These are phyloP conservation scores for Sarocladium brachiariae DNA, from an alignment of 2,329 filamentous ascomycete species.

Conservation along the genomic window DNA sequence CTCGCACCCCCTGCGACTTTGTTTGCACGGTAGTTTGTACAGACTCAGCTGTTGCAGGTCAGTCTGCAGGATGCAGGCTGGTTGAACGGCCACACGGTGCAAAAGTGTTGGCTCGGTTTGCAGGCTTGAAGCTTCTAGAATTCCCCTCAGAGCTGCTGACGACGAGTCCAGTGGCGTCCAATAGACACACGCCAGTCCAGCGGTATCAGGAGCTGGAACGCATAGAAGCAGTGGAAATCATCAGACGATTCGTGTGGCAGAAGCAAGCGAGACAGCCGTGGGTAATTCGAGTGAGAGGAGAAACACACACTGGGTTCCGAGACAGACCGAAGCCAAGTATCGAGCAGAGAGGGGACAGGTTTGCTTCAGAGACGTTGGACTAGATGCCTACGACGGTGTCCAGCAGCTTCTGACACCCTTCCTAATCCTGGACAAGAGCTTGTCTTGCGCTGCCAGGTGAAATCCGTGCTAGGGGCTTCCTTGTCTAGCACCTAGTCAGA, in stretches of 20 bases:
- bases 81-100: not conserved
- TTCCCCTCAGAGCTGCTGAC: not conserved
- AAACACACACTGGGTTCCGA: not conserved
- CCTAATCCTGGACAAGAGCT: not conserved
- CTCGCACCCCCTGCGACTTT: not conserved
- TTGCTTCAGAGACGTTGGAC: too few relatives aligned
- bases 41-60: not conserved
- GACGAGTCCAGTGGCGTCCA: not conserved
- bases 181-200: not conserved
- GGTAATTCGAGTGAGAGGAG: not conserved
- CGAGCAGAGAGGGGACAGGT: not conserved
- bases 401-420: not conserved
- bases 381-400: too few relatives aligned
- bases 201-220: not conserved
- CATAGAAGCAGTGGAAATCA: slow-evolving; percentile 7
- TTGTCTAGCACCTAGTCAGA: not conserved
- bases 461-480: not conserved
- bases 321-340: slow-evolving; percentile 2
- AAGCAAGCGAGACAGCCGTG: not conserved
- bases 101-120: not conserved
- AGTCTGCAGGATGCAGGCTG: not conserved
- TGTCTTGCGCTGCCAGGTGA: not conserved
- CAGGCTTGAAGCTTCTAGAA: slow-evolving; percentile 7
- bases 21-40: too few relatives aligned
- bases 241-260: slow-evolving; percentile 4